A percentile compares a stretch with the other conserved stretches of the same genome.
Conservation (phyloP, 1,139 yeast genomes). For the Candida albicans region DNA sequence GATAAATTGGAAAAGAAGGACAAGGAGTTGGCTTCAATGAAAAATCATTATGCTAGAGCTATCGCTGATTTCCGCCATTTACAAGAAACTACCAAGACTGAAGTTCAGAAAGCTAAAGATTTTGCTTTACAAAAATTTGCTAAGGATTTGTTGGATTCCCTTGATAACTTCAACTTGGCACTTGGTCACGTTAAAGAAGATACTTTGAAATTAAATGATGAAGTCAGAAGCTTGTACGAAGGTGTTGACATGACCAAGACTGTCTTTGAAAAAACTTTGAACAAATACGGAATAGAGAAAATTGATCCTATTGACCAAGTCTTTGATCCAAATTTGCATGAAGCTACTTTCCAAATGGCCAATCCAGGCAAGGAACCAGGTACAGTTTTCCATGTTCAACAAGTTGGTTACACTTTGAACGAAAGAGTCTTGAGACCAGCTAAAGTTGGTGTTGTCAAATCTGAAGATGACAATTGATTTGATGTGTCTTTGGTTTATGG, state of each 20-base stretch:
- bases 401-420: conserved; percentile 83
- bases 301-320: conserved; percentile 81
- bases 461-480: conserved; percentile 16
- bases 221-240: conserved; percentile 74
- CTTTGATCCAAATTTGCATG: conserved; percentile 91
- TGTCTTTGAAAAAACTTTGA: conserved; percentile 82
- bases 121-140: conserved; percentile 94
- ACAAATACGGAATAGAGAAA: conserved; percentile 76
- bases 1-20: conserved; percentile 64
- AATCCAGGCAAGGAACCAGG: conserved; percentile 92
- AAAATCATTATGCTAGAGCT: conserved; percentile 79
- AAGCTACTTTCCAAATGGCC: conserved; percentile 87
- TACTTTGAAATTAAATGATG: conserved; percentile 54
- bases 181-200: conserved; percentile 74
- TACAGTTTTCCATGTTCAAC: conserved; percentile 91
- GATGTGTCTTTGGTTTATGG: neutral
- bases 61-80: conserved; percentile 92
- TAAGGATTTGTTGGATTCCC: conserved; percentile 83
- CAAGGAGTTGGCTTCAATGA: conserved; percentile 78
- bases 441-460: conserved; percentile 91
- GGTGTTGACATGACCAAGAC: conserved; percentile 92
- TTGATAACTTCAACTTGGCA: conserved; percentile 91
- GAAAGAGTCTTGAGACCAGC: conserved; percentile 93
- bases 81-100: conserved; percentile 88
- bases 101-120: conserved; percentile 82